These are phyloP conservation scores for Sclerotinia trifoliorum DNA, from an alignment of 2,329 filamentous ascomycete species.

Conservation along the genomic window DNA sequence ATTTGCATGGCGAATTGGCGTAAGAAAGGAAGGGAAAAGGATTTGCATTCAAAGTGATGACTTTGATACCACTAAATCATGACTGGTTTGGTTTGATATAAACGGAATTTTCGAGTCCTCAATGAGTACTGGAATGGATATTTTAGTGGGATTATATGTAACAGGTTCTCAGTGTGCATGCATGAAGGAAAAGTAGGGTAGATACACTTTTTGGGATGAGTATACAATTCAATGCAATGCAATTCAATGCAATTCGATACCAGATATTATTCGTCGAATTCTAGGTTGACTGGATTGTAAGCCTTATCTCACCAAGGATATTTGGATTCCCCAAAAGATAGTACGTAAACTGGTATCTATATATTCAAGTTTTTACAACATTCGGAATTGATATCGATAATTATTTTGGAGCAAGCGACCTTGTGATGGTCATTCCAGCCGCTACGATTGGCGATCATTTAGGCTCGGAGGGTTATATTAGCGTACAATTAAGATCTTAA, in stretches of 20 bases:
- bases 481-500: not conserved
- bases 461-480: not conserved
- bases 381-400: not conserved
- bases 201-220: too few relatives aligned
- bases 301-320: not conserved
- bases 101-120: not conserved
- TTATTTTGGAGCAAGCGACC: not conserved
- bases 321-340: not conserved
- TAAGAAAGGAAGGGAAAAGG: constrained; percentile 7
- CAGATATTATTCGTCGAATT: not conserved
- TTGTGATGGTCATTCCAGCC: not conserved
- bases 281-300: not conserved
- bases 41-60: constrained; percentile 9
- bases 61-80: constrained; percentile 30
- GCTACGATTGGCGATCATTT: not conserved
- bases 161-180: not conserved
- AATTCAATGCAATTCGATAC: too few relatives aligned
- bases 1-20: constrained; percentile 31
- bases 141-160: not conserved
- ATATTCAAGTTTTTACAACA: not conserved
- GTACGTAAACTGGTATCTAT: not conserved
- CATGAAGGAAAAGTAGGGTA: not conserved
- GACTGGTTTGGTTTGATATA: not conserved
- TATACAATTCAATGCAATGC: too few relatives aligned
- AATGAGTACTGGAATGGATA: not conserved